phyloP scores from a whole-genome alignment of 345 rosid genomes.

The Heritiera littoralis region DNA sequence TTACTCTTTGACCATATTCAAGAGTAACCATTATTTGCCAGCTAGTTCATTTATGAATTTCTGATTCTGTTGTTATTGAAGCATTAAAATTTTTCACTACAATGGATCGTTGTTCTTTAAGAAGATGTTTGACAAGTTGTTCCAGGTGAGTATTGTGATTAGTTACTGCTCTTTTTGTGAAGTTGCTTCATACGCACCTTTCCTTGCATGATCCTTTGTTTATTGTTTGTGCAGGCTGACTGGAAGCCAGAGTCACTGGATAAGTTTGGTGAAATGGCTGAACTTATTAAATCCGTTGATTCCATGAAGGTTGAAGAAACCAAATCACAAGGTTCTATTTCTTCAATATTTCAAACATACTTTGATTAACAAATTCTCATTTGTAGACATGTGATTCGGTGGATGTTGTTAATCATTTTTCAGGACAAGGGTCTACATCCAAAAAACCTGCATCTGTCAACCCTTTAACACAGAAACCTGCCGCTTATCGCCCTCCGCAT shows the following conservation, averaged over 20 bases:
- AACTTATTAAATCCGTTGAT: constrained; percentile 60
- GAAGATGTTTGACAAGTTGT: constrained; percentile 83
- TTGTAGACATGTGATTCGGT: constrained; percentile 13
- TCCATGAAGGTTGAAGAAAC: constrained; percentile 62
- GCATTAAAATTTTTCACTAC: constrained; percentile 81
- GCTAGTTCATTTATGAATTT: not conserved
- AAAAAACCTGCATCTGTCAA: constrained; percentile 43
- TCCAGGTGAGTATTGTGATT: constrained; percentile 57
- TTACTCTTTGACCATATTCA: not conserved
- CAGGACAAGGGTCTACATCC: constrained; percentile 66
- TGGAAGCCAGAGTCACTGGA: constrained; percentile 90
- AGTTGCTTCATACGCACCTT: not conserved
- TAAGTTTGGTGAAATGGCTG: constrained; percentile 67
- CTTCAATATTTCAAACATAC: not conserved
- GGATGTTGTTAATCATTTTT: constrained; percentile 18
- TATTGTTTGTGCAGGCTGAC: constrained; percentile 55
- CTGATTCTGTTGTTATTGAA: constrained; percentile 34
- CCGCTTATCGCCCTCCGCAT: constrained; percentile 92
- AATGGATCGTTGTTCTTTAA: constrained; percentile 75
- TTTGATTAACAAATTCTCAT: not conserved
- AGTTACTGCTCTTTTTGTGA: not conserved
- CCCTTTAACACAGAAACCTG: constrained; percentile 65
- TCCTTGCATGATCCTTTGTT: constrained; percentile 3
- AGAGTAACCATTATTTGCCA: not conserved
- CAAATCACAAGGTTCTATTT: constrained; percentile 61